Evolutionary conservation across 371 early-diverging fungal genomes (phyloP).

Genomic region (Mucor irregularis): DNA sequence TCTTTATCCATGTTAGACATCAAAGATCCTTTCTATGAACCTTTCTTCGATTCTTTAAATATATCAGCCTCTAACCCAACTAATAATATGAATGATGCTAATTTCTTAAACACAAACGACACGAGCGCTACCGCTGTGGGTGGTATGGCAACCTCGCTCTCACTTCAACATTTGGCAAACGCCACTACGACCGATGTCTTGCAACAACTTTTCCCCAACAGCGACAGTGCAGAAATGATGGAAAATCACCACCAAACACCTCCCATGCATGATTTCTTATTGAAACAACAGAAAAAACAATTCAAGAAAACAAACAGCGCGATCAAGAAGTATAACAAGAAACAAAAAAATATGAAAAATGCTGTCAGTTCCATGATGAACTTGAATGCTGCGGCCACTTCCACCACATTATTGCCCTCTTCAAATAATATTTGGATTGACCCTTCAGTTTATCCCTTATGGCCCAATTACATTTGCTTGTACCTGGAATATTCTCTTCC

Average conservation of each 20-base stretch:
- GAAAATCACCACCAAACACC: background rate
- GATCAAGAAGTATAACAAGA: slow-evolving; percentile 7
- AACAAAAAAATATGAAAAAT: slow-evolving; percentile 9
- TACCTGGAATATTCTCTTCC: slow-evolving; percentile 45
- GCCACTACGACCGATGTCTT: slow-evolving; percentile 13
- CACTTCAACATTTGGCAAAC: slow-evolving; percentile 12
- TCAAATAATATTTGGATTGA: slow-evolving; percentile 13
- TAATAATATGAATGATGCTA: too few species aligned
- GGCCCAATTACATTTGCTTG: slow-evolving; percentile 54
- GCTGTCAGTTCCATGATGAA: background rate
- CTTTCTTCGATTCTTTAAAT: slow-evolving; percentile 14
- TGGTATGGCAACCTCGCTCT: slow-evolving; percentile 10
- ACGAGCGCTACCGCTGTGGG: background rate
- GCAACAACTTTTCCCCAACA: slow-evolving; percentile 12
- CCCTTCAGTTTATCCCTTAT: slow-evolving; percentile 24
- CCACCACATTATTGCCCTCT: background rate
- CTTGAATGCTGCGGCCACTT: background rate
- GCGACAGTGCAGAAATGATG: background rate
- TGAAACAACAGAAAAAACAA: slow-evolving; percentile 1
- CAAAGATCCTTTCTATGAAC: slow-evolving; percentile 27
- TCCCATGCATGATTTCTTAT: background rate
- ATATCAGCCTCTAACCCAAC: too few species aligned
- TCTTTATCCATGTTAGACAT: slow-evolving; percentile 30
- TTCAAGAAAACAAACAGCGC: background rate
- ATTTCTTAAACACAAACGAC: background rate